Evolutionary conservation across 257 asterid genomes (phyloP), one percentile per base, ranked within the genome.

Genomic region (Scutellaria minor): DNA sequence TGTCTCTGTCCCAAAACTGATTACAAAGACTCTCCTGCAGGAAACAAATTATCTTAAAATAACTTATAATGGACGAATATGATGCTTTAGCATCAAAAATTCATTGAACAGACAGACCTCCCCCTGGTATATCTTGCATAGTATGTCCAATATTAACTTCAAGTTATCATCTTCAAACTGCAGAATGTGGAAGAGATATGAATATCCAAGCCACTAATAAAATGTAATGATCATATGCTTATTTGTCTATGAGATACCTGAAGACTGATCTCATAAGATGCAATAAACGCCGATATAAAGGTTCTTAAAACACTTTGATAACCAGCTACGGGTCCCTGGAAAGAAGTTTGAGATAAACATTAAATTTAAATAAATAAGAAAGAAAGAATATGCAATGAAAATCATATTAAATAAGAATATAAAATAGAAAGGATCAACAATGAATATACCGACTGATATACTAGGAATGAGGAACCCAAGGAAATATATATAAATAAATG

Each of bases 1-100:
- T 95, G 72, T 86, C 92, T 81, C 76, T 83, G 77, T 95, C 99
- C 99, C 99, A 95, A 74, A 95, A 95, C 86, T 95, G 97, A 64
- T 75, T 80, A 82, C 97, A 92, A 48, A 95, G 95, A 57, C 88
- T 86, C 85, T 90, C 99, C 99, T 94, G 89, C 83, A 84, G 55
- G 64, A 80, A 59, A 78, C 65, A 62, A 67, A 76, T 56, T 52
- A 39, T 42, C 76, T 50, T 56, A 75, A 31, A 67, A 76, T 74
- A 56, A 83, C 72, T 60, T 64, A 54, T 57, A 61, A 15, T 68
- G 41, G 14, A 63, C 47, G 55, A 58, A 61, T 41, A 46, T 13
- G 8, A 64, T 62, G 68, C 66, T 63, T 70, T 12, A 57, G 22
- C 45, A 74, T 58, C 20, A 72, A 7, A 75, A 76, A 52, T 56